phyloP scores from a whole-genome alignment of 257 asterid genomes.

The Eucommia ulmoides region DNA sequence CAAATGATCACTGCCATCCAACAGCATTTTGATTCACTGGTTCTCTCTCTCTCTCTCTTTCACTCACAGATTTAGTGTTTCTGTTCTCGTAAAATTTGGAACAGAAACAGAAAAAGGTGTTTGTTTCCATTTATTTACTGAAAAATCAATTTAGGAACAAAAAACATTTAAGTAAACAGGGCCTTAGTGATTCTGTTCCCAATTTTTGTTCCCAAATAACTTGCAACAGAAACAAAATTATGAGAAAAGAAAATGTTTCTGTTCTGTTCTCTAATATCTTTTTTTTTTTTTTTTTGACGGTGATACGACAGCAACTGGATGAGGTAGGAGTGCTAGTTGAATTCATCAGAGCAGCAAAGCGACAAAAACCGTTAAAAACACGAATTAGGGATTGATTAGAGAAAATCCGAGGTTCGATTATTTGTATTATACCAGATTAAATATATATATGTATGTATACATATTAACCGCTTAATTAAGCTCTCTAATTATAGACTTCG shows the following conservation, averaged over 20 bases:
- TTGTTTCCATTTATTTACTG: neutral
- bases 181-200: neutral
- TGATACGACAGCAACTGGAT: conserved; percentile 47
- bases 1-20: conserved; percentile 54
- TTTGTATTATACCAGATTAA: too few relatives aligned
- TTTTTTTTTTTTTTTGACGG: too few relatives aligned
- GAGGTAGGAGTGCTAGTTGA: conserved; percentile 72
- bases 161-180: neutral
- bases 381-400: too few relatives aligned
- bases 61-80: neutral
- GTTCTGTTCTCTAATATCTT: neutral
- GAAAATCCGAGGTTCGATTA: too few relatives aligned
- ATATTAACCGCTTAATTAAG: too few relatives aligned
- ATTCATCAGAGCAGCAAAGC: conserved; percentile 64
- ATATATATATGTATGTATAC: too few relatives aligned
- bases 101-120: too few relatives aligned
- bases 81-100: too few relatives aligned
- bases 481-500: too few relatives aligned
- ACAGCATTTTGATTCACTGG: conserved; percentile 78
- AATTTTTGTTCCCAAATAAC: neutral
- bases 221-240: neutral
- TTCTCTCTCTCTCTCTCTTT: conserved; percentile 2
- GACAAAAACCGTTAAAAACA: conserved; percentile 29
- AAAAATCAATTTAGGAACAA: neutral
- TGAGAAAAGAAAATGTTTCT: neutral